Conservation (phyloP, 2,329 filamentous ascomycete species). For the Orbilia javanica region DNA sequence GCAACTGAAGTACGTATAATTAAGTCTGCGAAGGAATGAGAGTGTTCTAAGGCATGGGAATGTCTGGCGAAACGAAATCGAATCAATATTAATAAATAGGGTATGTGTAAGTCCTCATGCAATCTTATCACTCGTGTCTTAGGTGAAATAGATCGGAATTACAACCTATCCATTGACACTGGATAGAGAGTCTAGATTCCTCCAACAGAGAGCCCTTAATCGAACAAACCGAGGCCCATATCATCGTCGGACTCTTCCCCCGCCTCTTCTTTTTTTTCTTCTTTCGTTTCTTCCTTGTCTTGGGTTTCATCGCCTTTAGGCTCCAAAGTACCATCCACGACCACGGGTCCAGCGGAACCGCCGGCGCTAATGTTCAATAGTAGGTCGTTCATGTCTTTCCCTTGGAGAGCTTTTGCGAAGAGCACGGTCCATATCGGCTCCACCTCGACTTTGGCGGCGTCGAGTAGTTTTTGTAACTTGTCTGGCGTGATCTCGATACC, state of each 20-base stretch:
- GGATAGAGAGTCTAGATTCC: background rate
- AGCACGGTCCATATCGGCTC: background rate
- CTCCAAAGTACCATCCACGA: background rate
- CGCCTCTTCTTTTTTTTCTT: background rate
- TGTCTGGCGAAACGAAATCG: too few species aligned
- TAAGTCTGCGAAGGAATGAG: too few species aligned
- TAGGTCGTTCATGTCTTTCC: background rate
- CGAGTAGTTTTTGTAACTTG: background rate
- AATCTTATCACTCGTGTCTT: too few species aligned
- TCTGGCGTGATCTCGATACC: background rate
- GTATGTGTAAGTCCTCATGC: too few species aligned
- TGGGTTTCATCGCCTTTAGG: background rate
- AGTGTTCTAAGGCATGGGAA: too few species aligned
- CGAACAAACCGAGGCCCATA: background rate
- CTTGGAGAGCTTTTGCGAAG: background rate
- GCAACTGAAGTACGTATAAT: too few species aligned
- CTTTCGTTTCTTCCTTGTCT: background rate
- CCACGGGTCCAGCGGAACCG: background rate
- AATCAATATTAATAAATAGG: too few species aligned
- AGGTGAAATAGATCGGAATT: background rate
- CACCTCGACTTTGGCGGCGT: background rate
- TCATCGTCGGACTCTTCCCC: background rate
- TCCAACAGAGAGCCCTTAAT: too few species aligned
- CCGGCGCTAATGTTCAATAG: background rate
- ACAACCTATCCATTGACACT: background rate